Percentiles rank a stretch among this genome's conserved stretches.
Evolutionary conservation across 352 stramenopile species (phyloP).

Genomic region (Thraustochytrium striatum): DNA sequence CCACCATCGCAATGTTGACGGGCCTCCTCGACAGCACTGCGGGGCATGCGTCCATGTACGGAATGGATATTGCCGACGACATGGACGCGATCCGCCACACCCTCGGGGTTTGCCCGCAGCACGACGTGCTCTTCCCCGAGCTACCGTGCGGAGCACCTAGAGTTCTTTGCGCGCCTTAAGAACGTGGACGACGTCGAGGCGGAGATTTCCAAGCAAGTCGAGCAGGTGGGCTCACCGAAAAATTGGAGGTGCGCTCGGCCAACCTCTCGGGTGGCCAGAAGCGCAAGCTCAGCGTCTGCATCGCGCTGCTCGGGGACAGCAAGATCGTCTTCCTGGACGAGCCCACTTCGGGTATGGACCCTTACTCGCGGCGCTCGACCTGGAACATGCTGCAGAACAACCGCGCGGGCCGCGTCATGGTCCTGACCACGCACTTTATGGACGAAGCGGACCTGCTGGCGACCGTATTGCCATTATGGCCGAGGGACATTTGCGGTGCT

Average conservation of each 20-base stretch:
- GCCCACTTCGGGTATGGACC: constrained; percentile 89
- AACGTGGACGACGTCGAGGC: constrained; percentile 50
- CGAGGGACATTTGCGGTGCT: constrained; percentile 65
- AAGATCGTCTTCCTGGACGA: constrained; percentile 82
- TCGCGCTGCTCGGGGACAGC: constrained; percentile 87
- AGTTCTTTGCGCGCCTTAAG: constrained; percentile 68
- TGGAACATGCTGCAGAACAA: constrained; percentile 85
- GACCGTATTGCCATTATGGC: constrained; percentile 68
- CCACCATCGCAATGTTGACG: constrained; percentile 56
- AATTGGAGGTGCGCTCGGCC: constrained; percentile 64
- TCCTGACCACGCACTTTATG: constrained; percentile 91
- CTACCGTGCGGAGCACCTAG: constrained; percentile 69
- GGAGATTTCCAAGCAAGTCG: constrained; percentile 70
- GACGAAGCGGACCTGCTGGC: constrained; percentile 72
- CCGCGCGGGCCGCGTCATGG: constrained; percentile 75
- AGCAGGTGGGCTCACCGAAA: constrained; percentile 82
- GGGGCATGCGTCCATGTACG: constrained; percentile 55
- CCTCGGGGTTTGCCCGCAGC: constrained; percentile 72
- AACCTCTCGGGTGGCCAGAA: constrained; percentile 86
- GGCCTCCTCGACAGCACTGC: constrained; percentile 52
- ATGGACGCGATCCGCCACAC: constrained; percentile 67
- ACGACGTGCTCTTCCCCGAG: constrained; percentile 71
- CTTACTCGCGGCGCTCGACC: constrained; percentile 85
- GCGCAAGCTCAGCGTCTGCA: constrained; percentile 87
- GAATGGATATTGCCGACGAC: constrained; percentile 52